These are phyloP conservation scores for Colletotrichum tofieldiae DNA, from an alignment of 2,329 filamentous ascomycete species.

Conservation along the genomic window DNA sequence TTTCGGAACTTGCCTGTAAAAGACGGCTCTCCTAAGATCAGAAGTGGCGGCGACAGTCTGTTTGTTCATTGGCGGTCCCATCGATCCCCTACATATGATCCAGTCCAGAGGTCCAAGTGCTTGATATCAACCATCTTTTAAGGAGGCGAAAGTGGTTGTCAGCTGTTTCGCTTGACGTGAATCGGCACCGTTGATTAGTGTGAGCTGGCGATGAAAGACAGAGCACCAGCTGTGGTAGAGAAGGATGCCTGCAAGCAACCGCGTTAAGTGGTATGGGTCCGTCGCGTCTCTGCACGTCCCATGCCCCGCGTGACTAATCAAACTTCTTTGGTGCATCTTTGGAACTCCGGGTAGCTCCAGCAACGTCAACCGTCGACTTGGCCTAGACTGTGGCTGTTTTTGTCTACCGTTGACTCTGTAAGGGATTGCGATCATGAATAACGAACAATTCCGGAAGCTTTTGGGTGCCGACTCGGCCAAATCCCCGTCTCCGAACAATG, in stretches of 20 bases:
- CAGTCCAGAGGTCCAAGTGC: neutral
- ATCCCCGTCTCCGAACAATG: slow-evolving; percentile 60
- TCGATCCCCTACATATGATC: neutral
- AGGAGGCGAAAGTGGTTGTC: neutral
- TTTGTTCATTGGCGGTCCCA: neutral
- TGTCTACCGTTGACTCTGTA: neutral
- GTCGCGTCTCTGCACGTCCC: slow-evolving; percentile 56
- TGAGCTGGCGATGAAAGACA: slow-evolving; percentile 9
- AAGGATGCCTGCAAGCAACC: slow-evolving; percentile 43
- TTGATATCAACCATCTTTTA: neutral
- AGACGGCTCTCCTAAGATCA: neutral
- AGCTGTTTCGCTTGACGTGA: neutral
- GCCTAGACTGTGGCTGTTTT: neutral
- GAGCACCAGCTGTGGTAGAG: slow-evolving; percentile 4
- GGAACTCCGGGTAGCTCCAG: slow-evolving; percentile 19
- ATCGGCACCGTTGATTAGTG: slow-evolving; percentile 8
- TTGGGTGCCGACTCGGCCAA: slow-evolving; percentile 68
- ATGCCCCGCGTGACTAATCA: slow-evolving; percentile 25
- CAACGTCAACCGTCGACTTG: slow-evolving; percentile 4
- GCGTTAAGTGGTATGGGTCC: slow-evolving; percentile 55
- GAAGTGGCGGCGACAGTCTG: neutral
- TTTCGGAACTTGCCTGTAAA: neutral
- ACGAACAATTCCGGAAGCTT: slow-evolving; percentile 91
- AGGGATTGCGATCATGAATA: slow-evolving; percentile 79
- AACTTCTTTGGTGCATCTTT: neutral